Conservation (phyloP, 2,329 filamentous ascomycete species). For the Trichoderma citrinoviride region DNA sequence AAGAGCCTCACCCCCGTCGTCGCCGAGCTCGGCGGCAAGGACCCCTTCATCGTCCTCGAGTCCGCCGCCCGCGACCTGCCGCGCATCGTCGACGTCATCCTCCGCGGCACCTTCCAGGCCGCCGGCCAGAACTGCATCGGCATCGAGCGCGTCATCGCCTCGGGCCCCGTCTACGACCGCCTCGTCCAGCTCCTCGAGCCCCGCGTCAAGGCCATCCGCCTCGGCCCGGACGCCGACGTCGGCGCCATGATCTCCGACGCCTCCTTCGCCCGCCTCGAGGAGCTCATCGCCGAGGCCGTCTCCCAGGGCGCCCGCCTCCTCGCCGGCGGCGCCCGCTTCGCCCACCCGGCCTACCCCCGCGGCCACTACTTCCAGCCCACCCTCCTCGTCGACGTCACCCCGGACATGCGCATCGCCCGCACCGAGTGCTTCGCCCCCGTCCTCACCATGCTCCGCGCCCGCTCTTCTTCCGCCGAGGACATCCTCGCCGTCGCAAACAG, state of each 20-base stretch:
- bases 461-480: constrained; percentile 55
- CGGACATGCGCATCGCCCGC: constrained; percentile 80
- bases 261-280: constrained; percentile 73
- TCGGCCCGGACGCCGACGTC: constrained; percentile 77
- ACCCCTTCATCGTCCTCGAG: constrained; percentile 86
- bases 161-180: constrained; percentile 70
- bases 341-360: constrained; percentile 68
- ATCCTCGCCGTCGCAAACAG: constrained; percentile 79
- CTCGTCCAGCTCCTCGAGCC: constrained; percentile 70
- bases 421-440: constrained; percentile 92
- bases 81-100: constrained; percentile 75
- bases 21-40: constrained; percentile 92
- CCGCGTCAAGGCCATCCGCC: constrained; percentile 69
- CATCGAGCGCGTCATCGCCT: constrained; percentile 86
- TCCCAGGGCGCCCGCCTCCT: constrained; percentile 75
- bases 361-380: constrained; percentile 95
- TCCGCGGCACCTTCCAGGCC: constrained; percentile 92
- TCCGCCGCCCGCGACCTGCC: constrained; percentile 64
- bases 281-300: constrained; percentile 74
- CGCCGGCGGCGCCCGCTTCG: constrained; percentile 69
- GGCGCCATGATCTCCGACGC: constrained; percentile 85
- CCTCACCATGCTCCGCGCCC: constrained; percentile 77
- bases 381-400: constrained; percentile 83
- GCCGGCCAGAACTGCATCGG: constrained; percentile 97
- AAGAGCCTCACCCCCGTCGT: constrained; percentile 83